Base-by-base conservation (phyloP, 140 eudicot species). In the Anethum foeniculum region DNA sequence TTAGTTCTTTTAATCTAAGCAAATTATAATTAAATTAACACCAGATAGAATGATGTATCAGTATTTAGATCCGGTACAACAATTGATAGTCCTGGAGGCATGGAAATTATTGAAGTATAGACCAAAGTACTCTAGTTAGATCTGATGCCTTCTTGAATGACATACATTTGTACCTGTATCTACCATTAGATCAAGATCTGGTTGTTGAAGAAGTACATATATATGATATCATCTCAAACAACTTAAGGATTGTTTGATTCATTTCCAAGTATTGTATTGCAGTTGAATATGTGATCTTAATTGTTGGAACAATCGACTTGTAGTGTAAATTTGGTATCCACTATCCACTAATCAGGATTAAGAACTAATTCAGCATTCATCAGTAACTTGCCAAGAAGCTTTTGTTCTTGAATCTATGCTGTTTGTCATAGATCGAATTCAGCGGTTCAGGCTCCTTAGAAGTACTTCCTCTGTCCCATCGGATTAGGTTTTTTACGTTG, bases 21-120 rank as follows among this genome's bases (percentile, higher is more conserved):
- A 67, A 67, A 67, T 4, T 67, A 15, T 0, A 14, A 67, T 30
- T 67, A 30, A 67, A 10, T 67, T 14, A n/a, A 67, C 74, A 67
- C 74, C 74, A 15, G 74, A 67, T 67, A 67, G 21, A 67, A 67
- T 67, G 73, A 67, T 27, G 4, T 67, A 67, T 67, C 23, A 67
- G 73, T 3, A 12, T 7, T 58, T 65, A 3, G 72, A 65, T 27
- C 19, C 0, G 72, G 39, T 28, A 12, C 38, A 11, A 12, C 38
- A 11, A 64, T 8, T 28, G 71, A 64, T 64, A 4, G 36, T 64
- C 18, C 2, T 27, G 36, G 18, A 54, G 71, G 71, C 71, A 41
- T 41, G 4, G 9, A 41, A 41, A 41, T 41, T 41, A 4, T 41
- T 41, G 46, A 64, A 64, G 38, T 27, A 25, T 65, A 2, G 6